Evolutionary conservation across 164 flowering plant species (phyloP).

Genomic region (Cinnamomum chago): DNA sequence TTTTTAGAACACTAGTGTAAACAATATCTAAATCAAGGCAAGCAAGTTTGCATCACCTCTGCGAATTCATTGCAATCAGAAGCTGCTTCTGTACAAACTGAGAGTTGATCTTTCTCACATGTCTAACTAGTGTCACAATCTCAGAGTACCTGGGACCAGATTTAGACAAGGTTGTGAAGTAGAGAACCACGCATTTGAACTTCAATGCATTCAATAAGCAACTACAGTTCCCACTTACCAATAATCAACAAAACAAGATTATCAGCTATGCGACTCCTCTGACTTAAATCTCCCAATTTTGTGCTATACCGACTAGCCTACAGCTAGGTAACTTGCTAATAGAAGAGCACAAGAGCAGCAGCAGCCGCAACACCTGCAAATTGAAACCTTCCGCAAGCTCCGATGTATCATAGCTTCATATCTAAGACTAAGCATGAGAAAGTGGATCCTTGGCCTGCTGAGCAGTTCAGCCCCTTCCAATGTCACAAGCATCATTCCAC

Average conservation of each 20-base stretch:
- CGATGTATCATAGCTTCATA: neutral
- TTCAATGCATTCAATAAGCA: neutral
- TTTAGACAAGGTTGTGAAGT: neutral
- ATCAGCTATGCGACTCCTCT: neutral
- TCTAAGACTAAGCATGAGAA: neutral
- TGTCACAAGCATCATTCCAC: neutral
- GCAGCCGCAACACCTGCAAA: neutral
- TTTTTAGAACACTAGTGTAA: no score
- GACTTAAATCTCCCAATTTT: neutral
- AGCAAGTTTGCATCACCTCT: no score
- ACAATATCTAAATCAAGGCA: no score
- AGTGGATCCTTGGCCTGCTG: neutral
- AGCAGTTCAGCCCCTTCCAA: slow-evolving; percentile 6
- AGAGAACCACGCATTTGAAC: neutral
- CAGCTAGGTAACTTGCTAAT: neutral
- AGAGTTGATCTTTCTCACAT: neutral
- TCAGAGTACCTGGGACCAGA: neutral
- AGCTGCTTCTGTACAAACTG: neutral
- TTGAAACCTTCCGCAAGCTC: neutral
- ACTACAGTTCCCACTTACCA: neutral
- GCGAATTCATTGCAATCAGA: no score
- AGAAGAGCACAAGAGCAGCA: neutral
- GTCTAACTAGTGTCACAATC: neutral
- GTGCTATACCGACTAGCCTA: neutral
- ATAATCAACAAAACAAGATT: neutral